These are phyloP conservation scores for Vaccinium darrowii DNA, from an alignment of 148 eudicot species.

Conservation along the genomic window DNA sequence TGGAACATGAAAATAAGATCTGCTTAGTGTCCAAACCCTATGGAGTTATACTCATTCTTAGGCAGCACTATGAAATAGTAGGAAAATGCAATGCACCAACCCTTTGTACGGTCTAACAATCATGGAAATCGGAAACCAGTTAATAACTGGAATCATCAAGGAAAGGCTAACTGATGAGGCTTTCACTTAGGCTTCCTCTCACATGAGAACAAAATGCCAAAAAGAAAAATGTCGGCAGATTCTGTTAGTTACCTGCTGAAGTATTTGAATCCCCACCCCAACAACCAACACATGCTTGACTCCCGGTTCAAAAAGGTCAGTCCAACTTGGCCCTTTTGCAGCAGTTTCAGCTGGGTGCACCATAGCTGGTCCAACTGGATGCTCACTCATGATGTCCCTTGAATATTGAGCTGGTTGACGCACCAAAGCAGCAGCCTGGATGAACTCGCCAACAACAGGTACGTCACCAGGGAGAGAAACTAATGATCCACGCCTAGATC, in stretches of 20 bases:
- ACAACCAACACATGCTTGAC: conserved; percentile 67
- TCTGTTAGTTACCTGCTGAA: conserved; percentile 58
- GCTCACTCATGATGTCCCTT: conserved; percentile 44
- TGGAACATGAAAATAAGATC: neutral
- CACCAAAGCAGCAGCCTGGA: conserved; percentile 83
- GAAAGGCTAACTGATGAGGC: neutral
- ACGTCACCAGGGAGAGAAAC: conserved; percentile 49
- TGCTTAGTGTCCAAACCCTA: neutral
- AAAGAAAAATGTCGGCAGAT: neutral
- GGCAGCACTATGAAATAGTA: too few species aligned
- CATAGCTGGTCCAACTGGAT: conserved; percentile 37
- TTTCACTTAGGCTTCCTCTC: neutral
- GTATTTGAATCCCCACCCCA: conserved; percentile 70
- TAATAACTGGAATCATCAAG: neutral
- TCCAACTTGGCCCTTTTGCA: conserved; percentile 56
- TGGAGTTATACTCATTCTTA: neutral
- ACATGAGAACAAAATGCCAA: neutral
- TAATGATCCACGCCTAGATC: conserved; percentile 68
- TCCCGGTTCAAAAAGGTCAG: conserved; percentile 72
- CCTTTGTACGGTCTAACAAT: neutral
- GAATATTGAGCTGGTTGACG: conserved; percentile 60
- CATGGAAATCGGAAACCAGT: neutral
- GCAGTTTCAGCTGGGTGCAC: conserved; percentile 48
- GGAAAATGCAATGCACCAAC: neutral
- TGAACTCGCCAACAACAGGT: conserved; percentile 45